Base-by-base conservation (phyloP, 129 eudicot genomes). In the Flaveria linearis region DNA sequence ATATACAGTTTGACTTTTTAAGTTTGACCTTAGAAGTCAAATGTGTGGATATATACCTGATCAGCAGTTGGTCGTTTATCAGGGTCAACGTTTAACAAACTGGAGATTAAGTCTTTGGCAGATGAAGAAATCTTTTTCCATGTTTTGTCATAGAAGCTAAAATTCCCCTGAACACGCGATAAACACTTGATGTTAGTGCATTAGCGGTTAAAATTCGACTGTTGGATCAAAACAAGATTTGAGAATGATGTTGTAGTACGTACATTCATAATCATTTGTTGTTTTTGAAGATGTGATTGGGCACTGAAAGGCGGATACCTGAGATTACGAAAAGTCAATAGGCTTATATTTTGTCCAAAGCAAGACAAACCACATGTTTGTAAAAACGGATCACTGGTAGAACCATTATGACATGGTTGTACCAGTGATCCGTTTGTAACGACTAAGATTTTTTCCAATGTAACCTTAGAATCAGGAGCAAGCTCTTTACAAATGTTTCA, bases 271-370 rank as follows among this genome's bases (percentile, higher is more conserved):
- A 91, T 91, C 88, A 91, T 91, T 23, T 88, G 97, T 80, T 91
- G 94, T 82, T 91, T 91, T 63, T 91, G 97, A 62, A 83, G 76
- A 77, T 83, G 85, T 20, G 97, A 86, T 61, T 86, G 93, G 7
- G 97, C 94, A 33, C 88, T 78, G 75, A 91, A 91, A 26, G 97
- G 97, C n/a, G 97, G 97, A 52, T 91, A 91, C 84, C 96, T 90
- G 88, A 75, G 53, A 78, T 62, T 12, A 80, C n/a, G 20, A n/a
- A 42, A 43, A 71, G 52, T 7, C 56, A 70, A 55, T 30, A 16
- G 13, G 49, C 57, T 25, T 7, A 16, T 56, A 57, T 25, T 3
- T 62, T 62, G n/a, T 36, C 16, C 2, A 23, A 5, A 36, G 12
- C 33, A 72, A 72, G 76, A 13, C 12, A 61, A 53, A 30, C 12